Evolutionary conservation across 2,329 filamentous ascomycete species (phyloP), one percentile per base, ranked within the genome.

Genomic region (Fusarium beomiforme): DNA sequence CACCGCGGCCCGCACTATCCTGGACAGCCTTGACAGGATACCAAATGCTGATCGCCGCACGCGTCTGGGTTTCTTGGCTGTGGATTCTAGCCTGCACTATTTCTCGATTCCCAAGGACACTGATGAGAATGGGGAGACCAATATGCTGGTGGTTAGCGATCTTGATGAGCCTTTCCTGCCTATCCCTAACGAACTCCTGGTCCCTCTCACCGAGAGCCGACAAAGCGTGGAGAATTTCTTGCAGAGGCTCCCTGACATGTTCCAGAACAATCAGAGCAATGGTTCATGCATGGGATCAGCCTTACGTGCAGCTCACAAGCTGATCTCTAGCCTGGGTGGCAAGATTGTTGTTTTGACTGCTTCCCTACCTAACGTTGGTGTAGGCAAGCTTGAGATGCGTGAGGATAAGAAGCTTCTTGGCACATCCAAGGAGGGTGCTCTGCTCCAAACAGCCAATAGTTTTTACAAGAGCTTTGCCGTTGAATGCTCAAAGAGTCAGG

Each of bases 401-500:
- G 95, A 98, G 82, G 95, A 99, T 82, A 98, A 98, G 86, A 98
- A 97, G 83, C 83, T 97, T 19, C 86, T 99, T 26, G 96, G 96
- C 37, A 99, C 96, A 2, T 94, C 92, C 73, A 98, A 98, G 81
- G 96, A 99, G 80, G 94, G 89, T 72, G 86, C 88, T 68, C 87
- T 99, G 34, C 85, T 99, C 56, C 95, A 98, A 80, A 98, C 96
- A 0, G 93, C 90, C 42, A 98, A 94, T 84, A 94, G 93, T 78
- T 99, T 98, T 83, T 99, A 98, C 88, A 99, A 99, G 87, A 97
- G 93, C 77, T 99, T 99, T 78, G 96, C 96, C 1, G 96, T 99
- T 6, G 96, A 99, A 80, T 99, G 96, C 82, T 98, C 95, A 39
- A 99, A 99, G 85, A 97, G 97, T 74, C 96, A 99, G 82, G 96